Conservation (phyloP, 2,329 filamentous ascomycete species). For the Penicillium sp. region DNA sequence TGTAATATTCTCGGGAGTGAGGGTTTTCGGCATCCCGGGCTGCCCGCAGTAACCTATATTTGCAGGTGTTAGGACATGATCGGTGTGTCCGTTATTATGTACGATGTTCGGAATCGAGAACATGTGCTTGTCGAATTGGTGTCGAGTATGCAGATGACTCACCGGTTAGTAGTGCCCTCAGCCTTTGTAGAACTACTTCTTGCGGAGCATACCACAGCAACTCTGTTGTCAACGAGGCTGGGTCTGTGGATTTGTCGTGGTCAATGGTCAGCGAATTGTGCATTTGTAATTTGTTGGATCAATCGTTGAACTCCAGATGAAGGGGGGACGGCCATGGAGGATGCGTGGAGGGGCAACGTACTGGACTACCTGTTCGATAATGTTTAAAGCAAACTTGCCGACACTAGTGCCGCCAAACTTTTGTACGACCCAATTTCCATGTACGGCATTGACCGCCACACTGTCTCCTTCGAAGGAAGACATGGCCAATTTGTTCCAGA, state of each 20-base stretch:
- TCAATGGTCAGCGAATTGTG: conserved; percentile 6
- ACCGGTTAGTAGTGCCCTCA: conserved; percentile 94
- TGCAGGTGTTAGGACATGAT: conserved; percentile 3
- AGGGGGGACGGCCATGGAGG: background rate
- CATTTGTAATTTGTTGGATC: background rate
- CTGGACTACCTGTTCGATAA: conserved; percentile 72
- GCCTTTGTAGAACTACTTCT: conserved; percentile 92
- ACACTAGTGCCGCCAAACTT: conserved; percentile 96
- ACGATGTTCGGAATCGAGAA: background rate
- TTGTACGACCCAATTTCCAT: conserved; percentile 76
- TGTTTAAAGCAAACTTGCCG: conserved; percentile 84
- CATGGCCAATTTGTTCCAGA: conserved; percentile 18
- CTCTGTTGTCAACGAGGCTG: conserved; percentile 68
- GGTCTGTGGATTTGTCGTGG: conserved; percentile 49
- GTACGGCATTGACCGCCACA: conserved; percentile 19
- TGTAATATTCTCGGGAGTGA: conserved; percentile 63
- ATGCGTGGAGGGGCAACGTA: conserved; percentile 38
- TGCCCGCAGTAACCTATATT: conserved; percentile 49
- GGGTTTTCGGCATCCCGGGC: conserved; percentile 55
- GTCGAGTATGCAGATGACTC: conserved; percentile 49
- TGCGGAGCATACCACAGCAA: conserved; percentile 94
- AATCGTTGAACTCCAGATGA: background rate
- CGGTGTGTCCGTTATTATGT: background rate
- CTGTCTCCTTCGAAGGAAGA: conserved; percentile 18
- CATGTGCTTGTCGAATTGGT: conserved; percentile 7